Evolutionary conservation across 371 early-diverging fungal genomes (phyloP).

Genomic region (Mortierella sp.): DNA sequence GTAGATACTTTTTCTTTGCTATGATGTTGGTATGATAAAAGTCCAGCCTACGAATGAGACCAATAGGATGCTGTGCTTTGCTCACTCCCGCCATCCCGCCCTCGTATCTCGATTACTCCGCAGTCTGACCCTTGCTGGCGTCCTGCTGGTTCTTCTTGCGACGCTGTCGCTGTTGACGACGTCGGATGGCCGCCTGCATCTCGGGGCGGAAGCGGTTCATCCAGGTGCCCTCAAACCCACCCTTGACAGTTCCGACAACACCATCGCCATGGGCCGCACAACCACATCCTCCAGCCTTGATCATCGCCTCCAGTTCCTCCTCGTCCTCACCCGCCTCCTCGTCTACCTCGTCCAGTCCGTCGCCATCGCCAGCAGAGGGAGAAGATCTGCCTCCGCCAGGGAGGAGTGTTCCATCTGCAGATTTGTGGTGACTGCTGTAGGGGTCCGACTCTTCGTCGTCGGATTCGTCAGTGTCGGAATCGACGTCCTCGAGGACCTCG

Average conservation of each 20-base stretch:
- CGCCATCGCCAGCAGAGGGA: neutral
- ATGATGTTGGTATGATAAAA: neutral
- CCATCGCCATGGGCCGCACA: slow-evolving; percentile 55
- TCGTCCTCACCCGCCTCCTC: slow-evolving; percentile 30
- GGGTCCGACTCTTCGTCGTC: slow-evolving; percentile 26
- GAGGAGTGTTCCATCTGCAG: neutral
- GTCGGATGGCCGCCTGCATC: slow-evolving; percentile 28
- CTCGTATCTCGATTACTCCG: neutral
- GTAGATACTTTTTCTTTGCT: neutral
- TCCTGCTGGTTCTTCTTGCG: slow-evolving; percentile 18
- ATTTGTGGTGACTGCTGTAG: neutral
- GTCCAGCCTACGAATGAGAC: neutral
- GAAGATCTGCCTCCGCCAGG: neutral
- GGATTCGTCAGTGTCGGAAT: slow-evolving; percentile 36
- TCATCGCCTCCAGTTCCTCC: slow-evolving; percentile 44
- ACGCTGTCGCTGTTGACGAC: slow-evolving; percentile 36
- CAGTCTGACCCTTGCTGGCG: slow-evolving; percentile 12
- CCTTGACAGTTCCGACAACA: slow-evolving; percentile 34
- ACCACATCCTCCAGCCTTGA: slow-evolving; percentile 55
- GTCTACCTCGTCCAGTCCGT: slow-evolving; percentile 9
- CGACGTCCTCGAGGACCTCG: slow-evolving; percentile 49
- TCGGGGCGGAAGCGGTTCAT: slow-evolving; percentile 48
- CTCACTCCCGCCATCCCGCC: neutral
- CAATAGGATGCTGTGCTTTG: neutral
- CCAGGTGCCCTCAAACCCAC: slow-evolving; percentile 55